Evolutionary conservation across 768 basidiomycete genomes (phyloP).

Genomic region (Lentinus tigrinus): DNA sequence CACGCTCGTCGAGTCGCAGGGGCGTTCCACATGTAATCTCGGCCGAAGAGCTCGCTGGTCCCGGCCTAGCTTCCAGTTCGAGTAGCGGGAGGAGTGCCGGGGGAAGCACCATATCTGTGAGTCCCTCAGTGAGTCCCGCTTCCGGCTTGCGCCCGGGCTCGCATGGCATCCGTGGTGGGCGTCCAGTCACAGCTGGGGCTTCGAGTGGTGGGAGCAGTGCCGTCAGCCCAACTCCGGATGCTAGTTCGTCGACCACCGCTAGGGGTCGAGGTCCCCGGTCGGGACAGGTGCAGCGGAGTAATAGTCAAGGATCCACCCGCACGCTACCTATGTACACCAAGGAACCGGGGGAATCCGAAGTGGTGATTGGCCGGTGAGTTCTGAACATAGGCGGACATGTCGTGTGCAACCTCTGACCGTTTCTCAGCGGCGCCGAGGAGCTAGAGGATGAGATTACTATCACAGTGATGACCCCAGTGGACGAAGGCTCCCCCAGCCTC

Average conservation of each 20-base stretch:
- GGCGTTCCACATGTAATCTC: conserved; percentile 45
- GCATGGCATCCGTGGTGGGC: background rate
- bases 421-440: conserved; percentile 8
- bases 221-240: background rate
- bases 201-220: background rate
- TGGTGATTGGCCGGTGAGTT: conserved; percentile 60
- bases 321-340: conserved; percentile 80
- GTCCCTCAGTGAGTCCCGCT: background rate
- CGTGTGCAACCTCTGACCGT: too few relatives aligned
- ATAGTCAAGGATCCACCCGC: conserved; percentile 72
- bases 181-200: background rate
- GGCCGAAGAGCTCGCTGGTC: background rate
- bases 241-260: background rate
- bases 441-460: conserved; percentile 11
- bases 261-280: background rate
- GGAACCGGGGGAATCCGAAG: conserved; percentile 79
- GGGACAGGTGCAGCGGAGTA: conserved; percentile 10
- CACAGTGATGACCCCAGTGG: conserved; percentile 13
- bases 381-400: background rate
- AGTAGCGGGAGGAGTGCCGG: background rate
- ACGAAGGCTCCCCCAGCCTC: conserved; percentile 1
- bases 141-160: background rate
- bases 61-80: background rate
- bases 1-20: conserved; percentile 55
- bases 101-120: background rate